These are phyloP conservation scores for Cyamopsis tetragonoloba DNA, from an alignment of 306 rosid genomes.

Conservation along the genomic window DNA sequence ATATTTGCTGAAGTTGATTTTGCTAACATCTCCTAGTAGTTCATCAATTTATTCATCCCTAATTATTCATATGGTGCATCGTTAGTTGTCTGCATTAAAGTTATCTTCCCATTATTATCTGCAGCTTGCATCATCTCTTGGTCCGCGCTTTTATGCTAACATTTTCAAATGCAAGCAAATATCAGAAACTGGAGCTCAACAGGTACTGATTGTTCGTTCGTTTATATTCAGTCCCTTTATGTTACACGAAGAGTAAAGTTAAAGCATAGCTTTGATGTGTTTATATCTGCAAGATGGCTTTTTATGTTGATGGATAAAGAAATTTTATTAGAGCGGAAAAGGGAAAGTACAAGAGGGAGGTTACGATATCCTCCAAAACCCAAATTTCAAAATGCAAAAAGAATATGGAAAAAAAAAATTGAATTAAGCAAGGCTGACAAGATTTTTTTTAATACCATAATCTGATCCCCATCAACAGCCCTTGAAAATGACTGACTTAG, in stretches of 20 bases:
- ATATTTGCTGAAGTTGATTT: constrained; percentile 12
- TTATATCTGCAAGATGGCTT: neutral
- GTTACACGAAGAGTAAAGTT: constrained; percentile 9
- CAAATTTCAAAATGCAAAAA: neutral
- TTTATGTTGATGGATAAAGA: neutral
- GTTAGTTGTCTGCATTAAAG: constrained; percentile 3
- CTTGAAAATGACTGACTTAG: neutral
- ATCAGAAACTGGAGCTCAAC: constrained; percentile 99
- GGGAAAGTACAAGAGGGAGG: neutral
- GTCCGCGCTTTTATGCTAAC: constrained; percentile 91
- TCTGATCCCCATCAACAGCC: neutral
- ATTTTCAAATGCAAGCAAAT: constrained; percentile 98
- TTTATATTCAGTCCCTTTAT: constrained; percentile 6
- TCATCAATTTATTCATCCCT: neutral
- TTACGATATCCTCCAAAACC: neutral
- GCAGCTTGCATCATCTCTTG: constrained; percentile 98
- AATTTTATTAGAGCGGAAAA: neutral
- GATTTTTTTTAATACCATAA: neutral
- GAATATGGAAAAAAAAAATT: neutral
- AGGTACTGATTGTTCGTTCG: constrained; percentile 44
- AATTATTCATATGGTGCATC: constrained; percentile 16
- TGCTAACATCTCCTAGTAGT: constrained; percentile 1
- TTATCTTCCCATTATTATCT: constrained; percentile 25
- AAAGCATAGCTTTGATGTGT: neutral
- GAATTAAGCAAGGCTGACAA: neutral